Evolutionary conservation across 768 basidiomycete genomes (phyloP), one percentile per base, ranked within the genome.

Genomic region (Cantharellus anzutake): DNA sequence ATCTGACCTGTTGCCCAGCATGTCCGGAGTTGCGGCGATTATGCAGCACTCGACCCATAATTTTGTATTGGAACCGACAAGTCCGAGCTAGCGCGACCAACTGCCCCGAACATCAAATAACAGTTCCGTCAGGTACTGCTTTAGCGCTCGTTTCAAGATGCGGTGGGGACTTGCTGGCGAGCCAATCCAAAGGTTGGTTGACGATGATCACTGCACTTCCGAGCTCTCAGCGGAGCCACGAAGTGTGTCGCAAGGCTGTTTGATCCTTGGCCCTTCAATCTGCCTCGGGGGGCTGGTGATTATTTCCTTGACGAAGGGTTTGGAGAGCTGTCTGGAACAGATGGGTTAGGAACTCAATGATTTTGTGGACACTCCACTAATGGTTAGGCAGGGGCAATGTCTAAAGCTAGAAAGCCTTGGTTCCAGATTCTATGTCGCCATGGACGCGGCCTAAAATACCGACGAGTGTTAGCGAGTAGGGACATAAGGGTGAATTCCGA

Each of bases 81-180:
- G 44, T 29, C 11, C 44, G 44, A 29, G 11, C 44, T 11, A 11
- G 20, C 20, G 20, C 20, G 59, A 89, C 86, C 64, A 86, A 82
- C 62, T 87, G 86, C 65, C 87, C 86, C 64, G 82, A 84, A 69
- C 86, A 87, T 69, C 87, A 89, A 40, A 84, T 85, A 63, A 88
- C 79, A 1, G 85, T 84, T 37, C 86, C 86, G 63, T 89, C 84
- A 38, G 86, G 84, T 3, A 87, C 85, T 2, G 86, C 86, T 69
- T 89, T 89, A 29, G 20, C 20, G 20, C 20, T 29, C 20, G 20
- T 29, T 29, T 29, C 20, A 29, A 29, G 20, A 29, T 29, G 20
- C 20, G 20, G 20, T 29, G 20, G 20, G 20, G 20, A 29, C 20
- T 29, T 29, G 20, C 20, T 29, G 20, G 20, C 20, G 20, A 29